phyloP scores from a whole-genome alignment of 1,139 yeast species.

The Candida glucosophila region DNA sequence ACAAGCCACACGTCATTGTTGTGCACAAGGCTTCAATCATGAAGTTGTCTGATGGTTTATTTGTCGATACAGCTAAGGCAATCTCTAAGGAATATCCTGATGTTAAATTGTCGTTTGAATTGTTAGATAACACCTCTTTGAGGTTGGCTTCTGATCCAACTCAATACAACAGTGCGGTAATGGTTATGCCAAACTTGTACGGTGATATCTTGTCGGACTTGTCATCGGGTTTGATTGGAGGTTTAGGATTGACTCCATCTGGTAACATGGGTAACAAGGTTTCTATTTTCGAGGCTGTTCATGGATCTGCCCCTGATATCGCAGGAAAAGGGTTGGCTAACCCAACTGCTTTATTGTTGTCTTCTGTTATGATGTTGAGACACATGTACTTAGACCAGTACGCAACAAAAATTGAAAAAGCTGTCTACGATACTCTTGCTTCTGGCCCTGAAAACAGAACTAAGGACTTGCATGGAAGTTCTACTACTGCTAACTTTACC shows the following conservation, averaged over 20 bases:
- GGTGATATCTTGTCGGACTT: constrained; percentile 98
- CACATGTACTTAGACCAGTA: constrained; percentile 83
- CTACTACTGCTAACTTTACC: constrained; percentile 83
- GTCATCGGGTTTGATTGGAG: constrained; percentile 96
- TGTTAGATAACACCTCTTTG: constrained; percentile 92
- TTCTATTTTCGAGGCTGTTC: constrained; percentile 97
- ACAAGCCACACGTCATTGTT: constrained; percentile 83
- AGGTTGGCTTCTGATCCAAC: constrained; percentile 84
- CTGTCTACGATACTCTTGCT: constrained; percentile 88
- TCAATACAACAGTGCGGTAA: constrained; percentile 70
- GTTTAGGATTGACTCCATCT: constrained; percentile 96
- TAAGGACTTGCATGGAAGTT: constrained; percentile 90
- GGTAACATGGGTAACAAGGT: constrained; percentile 99
- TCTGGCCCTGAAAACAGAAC: constrained; percentile 91
- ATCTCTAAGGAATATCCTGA: constrained; percentile 89
- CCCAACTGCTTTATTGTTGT: constrained; percentile 93
- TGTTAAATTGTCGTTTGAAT: constrained; percentile 71
- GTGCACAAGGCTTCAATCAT: constrained; percentile 98
- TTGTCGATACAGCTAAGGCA: constrained; percentile 85
- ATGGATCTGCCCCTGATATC: constrained; percentile 97
- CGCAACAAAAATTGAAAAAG: constrained; percentile 79
- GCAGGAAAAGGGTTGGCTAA: constrained; percentile 98
- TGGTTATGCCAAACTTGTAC: constrained; percentile 99
- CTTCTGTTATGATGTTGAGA: constrained; percentile 98
- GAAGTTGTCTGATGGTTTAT: constrained; percentile 97